A percentile compares a stretch with the other conserved stretches of the same genome.
phyloP scores from a whole-genome alignment of 768 basidiomycete species.

The Boletus sp. region DNA sequence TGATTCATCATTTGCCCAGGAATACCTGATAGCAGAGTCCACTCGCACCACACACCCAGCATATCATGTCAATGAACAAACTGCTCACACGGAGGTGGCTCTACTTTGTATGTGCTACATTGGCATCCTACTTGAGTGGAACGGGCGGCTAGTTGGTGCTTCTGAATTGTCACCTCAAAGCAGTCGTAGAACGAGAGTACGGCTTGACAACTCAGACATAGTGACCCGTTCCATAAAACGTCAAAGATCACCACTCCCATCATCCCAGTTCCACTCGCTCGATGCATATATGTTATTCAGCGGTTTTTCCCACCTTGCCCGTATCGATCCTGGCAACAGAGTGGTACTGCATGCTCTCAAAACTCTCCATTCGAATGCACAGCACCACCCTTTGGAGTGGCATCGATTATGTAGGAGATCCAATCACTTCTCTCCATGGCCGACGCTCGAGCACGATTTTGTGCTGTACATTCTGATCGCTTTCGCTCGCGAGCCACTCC shows the following conservation, averaged over 20 bases:
- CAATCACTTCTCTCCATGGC: not conserved
- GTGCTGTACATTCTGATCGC: not conserved
- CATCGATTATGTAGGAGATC: not conserved
- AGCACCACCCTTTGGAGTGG: not conserved
- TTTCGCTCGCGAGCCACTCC: not conserved
- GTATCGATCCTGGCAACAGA: not conserved
- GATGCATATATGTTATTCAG: not conserved
- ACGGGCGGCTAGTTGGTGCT: not conserved
- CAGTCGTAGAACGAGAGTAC: no score
- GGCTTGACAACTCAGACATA: not conserved
- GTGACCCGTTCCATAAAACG: not conserved
- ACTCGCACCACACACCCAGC: not conserved
- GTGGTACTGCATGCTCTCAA: not conserved
- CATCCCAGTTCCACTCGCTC: not conserved
- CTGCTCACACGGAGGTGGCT: conserved; percentile 1
- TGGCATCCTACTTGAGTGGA: not conserved
- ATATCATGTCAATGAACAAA: not conserved
- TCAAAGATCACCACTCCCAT: not conserved
- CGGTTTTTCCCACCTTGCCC: not conserved
- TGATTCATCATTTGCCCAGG: not conserved
- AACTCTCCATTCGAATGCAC: not conserved
- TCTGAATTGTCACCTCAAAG: not conserved
- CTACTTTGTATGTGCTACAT: conserved; percentile 6
- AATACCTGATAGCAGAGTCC: not conserved
- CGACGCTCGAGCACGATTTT: not conserved